Percentiles rank a stretch among this genome's conserved stretches.
phyloP scores from a whole-genome alignment of 1,284 basidiomycete genomes.

The Leccinum pallidistipes region DNA sequence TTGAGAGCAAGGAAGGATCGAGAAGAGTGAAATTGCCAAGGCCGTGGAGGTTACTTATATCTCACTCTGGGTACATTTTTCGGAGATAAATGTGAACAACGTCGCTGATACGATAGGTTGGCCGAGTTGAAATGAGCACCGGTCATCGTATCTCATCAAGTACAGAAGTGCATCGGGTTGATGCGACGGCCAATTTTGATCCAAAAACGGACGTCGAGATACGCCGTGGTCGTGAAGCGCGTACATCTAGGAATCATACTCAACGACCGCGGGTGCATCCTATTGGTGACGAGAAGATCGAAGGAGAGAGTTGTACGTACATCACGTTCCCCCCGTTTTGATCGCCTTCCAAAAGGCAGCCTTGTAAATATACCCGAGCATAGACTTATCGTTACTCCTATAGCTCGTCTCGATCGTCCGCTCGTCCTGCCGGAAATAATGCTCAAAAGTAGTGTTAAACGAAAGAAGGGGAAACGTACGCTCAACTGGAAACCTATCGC shows the following conservation, averaged over 20 bases:
- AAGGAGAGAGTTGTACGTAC: neutral
- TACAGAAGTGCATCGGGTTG: too few relatives aligned
- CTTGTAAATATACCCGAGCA: slow-evolving; percentile 90
- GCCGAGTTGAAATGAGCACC: too few relatives aligned
- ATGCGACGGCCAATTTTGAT: neutral
- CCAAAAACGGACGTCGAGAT: neutral
- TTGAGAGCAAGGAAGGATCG: too few relatives aligned
- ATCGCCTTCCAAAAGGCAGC: slow-evolving; percentile 86
- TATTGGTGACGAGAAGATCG: neutral
- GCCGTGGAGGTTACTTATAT: too few relatives aligned
- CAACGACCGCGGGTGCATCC: neutral
- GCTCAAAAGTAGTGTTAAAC: neutral
- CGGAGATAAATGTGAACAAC: too few relatives aligned
- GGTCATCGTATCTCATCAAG: too few relatives aligned
- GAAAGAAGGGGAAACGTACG: slow-evolving; percentile 44
- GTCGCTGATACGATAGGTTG: too few relatives aligned
- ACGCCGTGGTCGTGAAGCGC: neutral
- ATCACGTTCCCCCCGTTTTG: slow-evolving; percentile 30
- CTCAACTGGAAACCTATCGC: slow-evolving; percentile 55
- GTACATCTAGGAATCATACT: neutral
- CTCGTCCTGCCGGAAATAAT: slow-evolving; percentile 47
- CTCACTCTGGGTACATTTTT: too few relatives aligned
- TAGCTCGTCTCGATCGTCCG: slow-evolving; percentile 82
- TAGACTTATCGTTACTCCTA: slow-evolving; percentile 78
- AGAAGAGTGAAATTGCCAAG: too few relatives aligned